Percentiles rank a stretch among this genome's conserved stretches.
Conservation (phyloP, 768 basidiomycete species). For the Lactarius quietus region DNA sequence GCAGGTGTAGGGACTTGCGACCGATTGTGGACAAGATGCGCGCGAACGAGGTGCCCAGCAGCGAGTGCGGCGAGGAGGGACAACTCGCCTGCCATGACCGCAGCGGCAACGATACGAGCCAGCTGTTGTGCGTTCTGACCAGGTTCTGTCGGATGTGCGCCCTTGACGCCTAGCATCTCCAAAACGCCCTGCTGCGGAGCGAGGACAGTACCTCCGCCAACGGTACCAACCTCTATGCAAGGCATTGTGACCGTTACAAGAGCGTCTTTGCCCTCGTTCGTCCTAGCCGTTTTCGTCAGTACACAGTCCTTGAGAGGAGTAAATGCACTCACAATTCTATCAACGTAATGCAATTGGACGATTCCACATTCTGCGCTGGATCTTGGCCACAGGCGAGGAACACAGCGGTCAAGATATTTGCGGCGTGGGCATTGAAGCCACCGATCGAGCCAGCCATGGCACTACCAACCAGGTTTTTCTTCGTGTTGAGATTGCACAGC, state of each 20-base stretch:
- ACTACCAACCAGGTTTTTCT: constrained; percentile 97
- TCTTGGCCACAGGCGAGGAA: constrained; percentile 98
- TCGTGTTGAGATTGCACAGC: constrained; percentile 85
- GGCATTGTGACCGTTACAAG: constrained; percentile 96
- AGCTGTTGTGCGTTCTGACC: constrained; percentile 88
- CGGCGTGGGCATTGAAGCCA: constrained; percentile 98
- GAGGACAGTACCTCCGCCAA: constrained; percentile 94
- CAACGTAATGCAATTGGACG: constrained; percentile 95
- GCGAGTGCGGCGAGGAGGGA: constrained; percentile 90
- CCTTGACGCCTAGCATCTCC: constrained; percentile 90
- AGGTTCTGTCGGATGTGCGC: constrained; percentile 82
- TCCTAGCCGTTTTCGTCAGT: constrained; percentile 42
- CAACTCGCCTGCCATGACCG: constrained; percentile 97
- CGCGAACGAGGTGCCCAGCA: constrained; percentile 90
- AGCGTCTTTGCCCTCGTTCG: constrained; percentile 85
- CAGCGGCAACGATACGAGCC: constrained; percentile 83
- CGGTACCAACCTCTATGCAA: constrained; percentile 97
- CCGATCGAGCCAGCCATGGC: constrained; percentile 99
- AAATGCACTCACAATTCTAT: constrained; percentile 87
- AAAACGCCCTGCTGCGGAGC: constrained; percentile 86
- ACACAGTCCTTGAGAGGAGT: constrained; percentile 12
- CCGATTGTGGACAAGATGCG: constrained; percentile 91
- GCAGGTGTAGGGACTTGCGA: constrained; percentile 76
- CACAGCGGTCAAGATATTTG: constrained; percentile 94
- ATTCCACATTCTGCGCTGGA: constrained; percentile 98